These are phyloP conservation scores for Herpotrichia juniperi DNA, from an alignment of 2,329 filamentous ascomycete genomes.

Conservation along the genomic window DNA sequence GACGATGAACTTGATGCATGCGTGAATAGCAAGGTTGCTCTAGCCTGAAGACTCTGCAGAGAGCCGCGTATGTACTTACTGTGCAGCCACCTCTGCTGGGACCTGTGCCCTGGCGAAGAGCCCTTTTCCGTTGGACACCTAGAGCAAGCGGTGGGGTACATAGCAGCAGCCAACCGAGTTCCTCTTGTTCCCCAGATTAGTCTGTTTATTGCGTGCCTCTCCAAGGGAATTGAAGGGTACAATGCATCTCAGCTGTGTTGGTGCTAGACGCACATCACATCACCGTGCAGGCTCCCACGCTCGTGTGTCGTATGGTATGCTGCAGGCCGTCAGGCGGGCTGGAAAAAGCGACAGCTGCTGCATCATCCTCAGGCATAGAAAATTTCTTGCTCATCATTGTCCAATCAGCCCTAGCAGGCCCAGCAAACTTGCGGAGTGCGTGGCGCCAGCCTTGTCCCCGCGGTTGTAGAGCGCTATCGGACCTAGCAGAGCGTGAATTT, in stretches of 20 bases:
- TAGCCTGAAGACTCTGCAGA: background rate
- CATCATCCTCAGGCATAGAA: conserved; percentile 12
- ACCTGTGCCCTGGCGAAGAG: too few species aligned
- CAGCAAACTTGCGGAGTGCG: background rate
- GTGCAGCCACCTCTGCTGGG: background rate
- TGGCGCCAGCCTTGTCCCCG: conserved; percentile 6
- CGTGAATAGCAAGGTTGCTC: background rate
- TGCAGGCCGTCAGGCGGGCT: conserved; percentile 14
- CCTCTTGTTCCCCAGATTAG: background rate
- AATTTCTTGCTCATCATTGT: conserved; percentile 5
- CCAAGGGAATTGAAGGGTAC: too few species aligned
- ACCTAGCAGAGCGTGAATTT: conserved; percentile 31
- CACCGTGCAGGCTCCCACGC: background rate
- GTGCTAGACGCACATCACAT: background rate
- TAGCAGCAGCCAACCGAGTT: too few species aligned
- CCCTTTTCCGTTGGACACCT: too few species aligned
- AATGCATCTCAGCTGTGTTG: background rate
- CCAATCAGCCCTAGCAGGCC: conserved; percentile 6
- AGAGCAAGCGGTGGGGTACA: too few species aligned
- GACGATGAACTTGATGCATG: background rate
- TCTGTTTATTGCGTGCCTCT: background rate
- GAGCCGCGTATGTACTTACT: background rate
- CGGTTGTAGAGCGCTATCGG: conserved; percentile 31
- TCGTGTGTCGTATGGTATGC: too few species aligned
- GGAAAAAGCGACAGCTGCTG: background rate